Conservation (phyloP, 2,329 filamentous ascomycete genomes). For the Aspergillus sp. region DNA sequence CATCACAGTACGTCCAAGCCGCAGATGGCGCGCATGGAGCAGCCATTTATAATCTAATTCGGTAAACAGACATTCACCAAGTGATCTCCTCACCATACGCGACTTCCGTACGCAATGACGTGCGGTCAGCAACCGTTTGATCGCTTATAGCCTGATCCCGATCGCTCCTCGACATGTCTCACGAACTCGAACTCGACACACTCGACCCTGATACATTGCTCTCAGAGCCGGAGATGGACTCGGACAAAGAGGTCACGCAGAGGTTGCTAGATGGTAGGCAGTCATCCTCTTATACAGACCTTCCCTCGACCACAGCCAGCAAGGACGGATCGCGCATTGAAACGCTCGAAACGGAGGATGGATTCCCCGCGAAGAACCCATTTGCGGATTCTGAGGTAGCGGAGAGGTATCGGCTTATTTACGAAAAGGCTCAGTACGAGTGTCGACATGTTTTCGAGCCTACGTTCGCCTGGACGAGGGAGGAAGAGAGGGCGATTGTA, state of each 20-base stretch:
- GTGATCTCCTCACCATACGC: not conserved
- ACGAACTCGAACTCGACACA: not conserved
- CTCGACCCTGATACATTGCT: not conserved
- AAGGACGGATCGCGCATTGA: not conserved
- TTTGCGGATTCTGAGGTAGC: conserved; percentile 55
- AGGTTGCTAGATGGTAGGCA: not conserved
- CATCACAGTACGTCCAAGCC: not conserved
- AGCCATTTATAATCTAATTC: not conserved
- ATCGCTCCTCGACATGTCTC: not conserved
- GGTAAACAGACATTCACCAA: not conserved
- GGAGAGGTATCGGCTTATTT: conserved; percentile 55
- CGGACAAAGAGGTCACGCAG: conserved; percentile 7
- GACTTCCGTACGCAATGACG: not conserved
- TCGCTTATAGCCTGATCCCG: not conserved
- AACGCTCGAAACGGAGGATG: not conserved
- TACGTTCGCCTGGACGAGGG: conserved; percentile 32
- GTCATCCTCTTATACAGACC: conserved; percentile 3
- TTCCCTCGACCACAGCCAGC: not conserved
- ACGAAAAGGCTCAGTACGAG: conserved; percentile 54
- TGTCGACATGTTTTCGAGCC: conserved; percentile 47
- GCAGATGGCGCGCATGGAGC: not conserved
- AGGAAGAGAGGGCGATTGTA: conserved; percentile 33
- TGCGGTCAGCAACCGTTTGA: not conserved
- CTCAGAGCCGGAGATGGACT: not conserved
- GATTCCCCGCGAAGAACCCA: conserved; percentile 15